Percentiles rank a stretch among this genome's conserved stretches.
These are phyloP conservation scores for Peniophora sp. DNA, from an alignment of 1,284 basidiomycete genomes.

Conservation along the genomic window DNA sequence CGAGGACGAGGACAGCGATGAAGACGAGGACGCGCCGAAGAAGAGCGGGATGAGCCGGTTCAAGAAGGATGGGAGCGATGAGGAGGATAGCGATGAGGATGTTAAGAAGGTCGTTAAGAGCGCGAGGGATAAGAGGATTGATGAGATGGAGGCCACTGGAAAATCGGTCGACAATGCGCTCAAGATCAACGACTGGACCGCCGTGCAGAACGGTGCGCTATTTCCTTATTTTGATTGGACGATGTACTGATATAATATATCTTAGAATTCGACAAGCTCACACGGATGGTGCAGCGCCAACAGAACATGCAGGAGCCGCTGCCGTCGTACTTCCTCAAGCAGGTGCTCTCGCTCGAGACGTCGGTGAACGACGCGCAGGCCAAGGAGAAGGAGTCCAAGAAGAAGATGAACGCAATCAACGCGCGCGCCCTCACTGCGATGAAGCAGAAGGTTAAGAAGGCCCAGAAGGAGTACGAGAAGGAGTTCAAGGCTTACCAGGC, in stretches of 20 bases:
- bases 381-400: constrained; percentile 87
- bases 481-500: constrained; percentile 76
- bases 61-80: constrained; percentile 45
- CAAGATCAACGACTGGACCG: constrained; percentile 96
- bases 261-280: constrained; percentile 93
- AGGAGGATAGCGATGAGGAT: constrained; percentile 64
- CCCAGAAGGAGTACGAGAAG: constrained; percentile 82
- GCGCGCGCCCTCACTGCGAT: constrained; percentile 92
- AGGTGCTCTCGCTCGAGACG: constrained; percentile 71
- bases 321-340: constrained; percentile 82
- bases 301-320: constrained; percentile 83
- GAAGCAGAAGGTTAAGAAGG: constrained; percentile 96
- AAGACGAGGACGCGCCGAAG: constrained; percentile 24
- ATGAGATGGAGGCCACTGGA: constrained; percentile 85
- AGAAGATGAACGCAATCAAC: constrained; percentile 96
- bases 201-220: constrained; percentile 74
- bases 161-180: constrained; percentile 91
- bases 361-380: constrained; percentile 70
- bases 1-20: constrained; percentile 27
- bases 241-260: constrained; percentile 2
- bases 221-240: constrained; percentile 3
- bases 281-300: constrained; percentile 85
- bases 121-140: constrained; percentile 81
- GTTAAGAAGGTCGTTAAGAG: constrained; percentile 71
- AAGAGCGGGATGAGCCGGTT: constrained; percentile 40